Evolutionary conservation across 768 basidiomycete genomes (phyloP), one percentile per base, ranked within the genome.

Genomic region (Mycena rosella): DNA sequence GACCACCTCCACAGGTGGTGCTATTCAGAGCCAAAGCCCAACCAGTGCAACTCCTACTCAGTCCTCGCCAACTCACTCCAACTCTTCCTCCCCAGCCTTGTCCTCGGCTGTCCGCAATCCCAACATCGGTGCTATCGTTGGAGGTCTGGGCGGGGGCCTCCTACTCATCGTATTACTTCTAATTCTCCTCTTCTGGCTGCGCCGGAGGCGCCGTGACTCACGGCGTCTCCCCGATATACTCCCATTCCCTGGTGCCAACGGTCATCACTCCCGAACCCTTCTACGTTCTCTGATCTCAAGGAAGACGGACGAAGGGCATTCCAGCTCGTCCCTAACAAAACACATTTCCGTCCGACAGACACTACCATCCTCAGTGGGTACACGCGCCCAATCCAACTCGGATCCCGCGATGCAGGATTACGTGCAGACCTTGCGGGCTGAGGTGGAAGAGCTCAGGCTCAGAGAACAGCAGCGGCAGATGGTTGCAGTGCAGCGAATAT

Each of bases 391-490:
- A 26, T 47, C 45, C 22, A 47, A 18, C 45, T 26, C 24, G 29
- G 44, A 54, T n/a, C n/a, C 61, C 24, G 42, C 32, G 22, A 54
- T 38, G 45, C 17, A 24, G 54, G 44, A 56, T 27, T 26, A 47
- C 27, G 54, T 63, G n/a, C 44, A 13, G 20, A 55, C 44, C 34
- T 22, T 63, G 15, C 62, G 45, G 0, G 62, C 53, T 10, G 62
- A 63, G 34, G 62, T 63, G 34, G 62, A 55, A 24, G 24, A 5
- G 1, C 54, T 63, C 22, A 17, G 7, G 1, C 54, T 63, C 22
- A 17, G 62, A 26, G 52, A 34, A 27, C 62, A 56, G 34, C 44
- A 55, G 52, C 62, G 44, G 42, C 42, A 63, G 44, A 56, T 55
- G 62, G 44, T 55, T 36, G 38, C 49, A 38, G 53, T 30, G 49